A percentile compares a stretch with the other conserved stretches of the same genome.
Evolutionary conservation across 768 basidiomycete species (phyloP).

Genomic region (Fistulinella prunicolor): DNA sequence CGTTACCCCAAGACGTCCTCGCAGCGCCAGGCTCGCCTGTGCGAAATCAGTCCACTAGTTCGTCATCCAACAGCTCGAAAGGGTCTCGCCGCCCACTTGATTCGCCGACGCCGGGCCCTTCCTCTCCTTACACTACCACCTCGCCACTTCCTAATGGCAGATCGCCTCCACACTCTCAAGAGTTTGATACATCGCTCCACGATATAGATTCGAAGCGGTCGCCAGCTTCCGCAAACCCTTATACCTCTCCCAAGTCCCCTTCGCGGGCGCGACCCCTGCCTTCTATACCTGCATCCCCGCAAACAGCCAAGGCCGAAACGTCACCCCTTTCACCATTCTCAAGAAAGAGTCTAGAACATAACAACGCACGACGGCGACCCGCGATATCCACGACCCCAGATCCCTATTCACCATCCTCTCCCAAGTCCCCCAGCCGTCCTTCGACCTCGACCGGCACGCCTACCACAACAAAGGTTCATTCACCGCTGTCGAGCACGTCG

Average conservation of each 20-base stretch:
- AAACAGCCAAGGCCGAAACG: conserved; percentile 12
- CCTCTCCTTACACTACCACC: conserved; percentile 6
- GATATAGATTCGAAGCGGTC: conserved; percentile 23
- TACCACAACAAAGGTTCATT: conserved; percentile 2
- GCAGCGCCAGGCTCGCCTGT: conserved; percentile 17
- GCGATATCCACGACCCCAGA: conserved; percentile 2
- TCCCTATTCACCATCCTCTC: not conserved
- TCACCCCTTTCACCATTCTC: conserved; percentile 17
- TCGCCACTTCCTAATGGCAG: conserved; percentile 14
- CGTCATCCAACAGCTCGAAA: conserved; percentile 26
- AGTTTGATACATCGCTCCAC: conserved; percentile 1
- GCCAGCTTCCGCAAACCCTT: conserved; percentile 16
- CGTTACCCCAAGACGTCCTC: conserved; percentile 11
- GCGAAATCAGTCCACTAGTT: conserved; percentile 20
- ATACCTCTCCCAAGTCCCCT: conserved; percentile 8
- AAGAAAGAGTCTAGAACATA: conserved; percentile 18
- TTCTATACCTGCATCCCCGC: conserved; percentile 33
- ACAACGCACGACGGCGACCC: conserved; percentile 12
- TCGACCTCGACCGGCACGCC: conserved; percentile 39
- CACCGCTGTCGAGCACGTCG: conserved; percentile 1
- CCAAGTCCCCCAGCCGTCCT: conserved; percentile 32
- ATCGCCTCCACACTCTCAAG: conserved; percentile 2
- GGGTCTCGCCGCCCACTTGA: conserved; percentile 23
- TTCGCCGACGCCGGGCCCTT: conserved; percentile 9
- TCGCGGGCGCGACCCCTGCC: conserved; percentile 17